These are phyloP conservation scores for Backusella parvicylindrica DNA, from an alignment of 192 early-diverging fungal species.

Conservation along the genomic window DNA sequence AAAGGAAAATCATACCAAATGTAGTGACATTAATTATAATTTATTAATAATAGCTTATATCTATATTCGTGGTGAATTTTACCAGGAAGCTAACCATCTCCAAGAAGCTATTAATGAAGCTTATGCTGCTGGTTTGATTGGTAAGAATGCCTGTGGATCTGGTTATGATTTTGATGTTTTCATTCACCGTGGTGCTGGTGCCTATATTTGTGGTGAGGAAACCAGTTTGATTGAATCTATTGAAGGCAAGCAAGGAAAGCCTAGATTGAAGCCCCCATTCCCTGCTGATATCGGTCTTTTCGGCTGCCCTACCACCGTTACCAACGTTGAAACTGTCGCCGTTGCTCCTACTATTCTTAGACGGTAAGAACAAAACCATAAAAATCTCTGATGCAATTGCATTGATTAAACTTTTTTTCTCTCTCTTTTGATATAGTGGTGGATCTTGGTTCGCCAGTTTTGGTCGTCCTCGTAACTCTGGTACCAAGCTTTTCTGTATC, in stretches of 20 bases:
- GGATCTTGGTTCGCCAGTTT: slow-evolving; percentile 93
- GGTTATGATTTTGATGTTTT: slow-evolving; percentile 99
- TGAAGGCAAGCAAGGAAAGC: slow-evolving; percentile 98
- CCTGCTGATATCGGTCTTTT: slow-evolving; percentile 98
- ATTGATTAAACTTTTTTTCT: neutral
- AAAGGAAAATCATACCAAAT: neutral
- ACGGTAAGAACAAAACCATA: neutral
- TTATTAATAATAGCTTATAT: slow-evolving; percentile 67
- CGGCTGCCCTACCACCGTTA: slow-evolving; percentile 97
- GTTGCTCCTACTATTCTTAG: slow-evolving; percentile 90
- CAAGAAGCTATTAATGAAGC: slow-evolving; percentile 93
- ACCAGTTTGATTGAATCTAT: slow-evolving; percentile 83
- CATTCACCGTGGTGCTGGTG: slow-evolving; percentile 96
- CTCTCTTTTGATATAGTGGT: slow-evolving; percentile 50
- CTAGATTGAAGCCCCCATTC: slow-evolving; percentile 99
- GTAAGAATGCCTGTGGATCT: slow-evolving; percentile 95
- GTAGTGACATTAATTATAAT: neutral
- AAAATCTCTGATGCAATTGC: neutral
- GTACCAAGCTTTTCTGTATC: slow-evolving; percentile 97
- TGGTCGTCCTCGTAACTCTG: slow-evolving; percentile 86
- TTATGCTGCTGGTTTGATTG: slow-evolving; percentile 93
- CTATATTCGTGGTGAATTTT: slow-evolving; percentile 98
- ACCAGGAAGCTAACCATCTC: slow-evolving; percentile 92
- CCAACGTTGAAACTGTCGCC: slow-evolving; percentile 97
- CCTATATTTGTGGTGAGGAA: slow-evolving; percentile 98